Evolutionary conservation across 2,329 filamentous ascomycete species (phyloP), one percentile per base, ranked within the genome.

Genomic region (Ambrosiella cleistominuta): DNA sequence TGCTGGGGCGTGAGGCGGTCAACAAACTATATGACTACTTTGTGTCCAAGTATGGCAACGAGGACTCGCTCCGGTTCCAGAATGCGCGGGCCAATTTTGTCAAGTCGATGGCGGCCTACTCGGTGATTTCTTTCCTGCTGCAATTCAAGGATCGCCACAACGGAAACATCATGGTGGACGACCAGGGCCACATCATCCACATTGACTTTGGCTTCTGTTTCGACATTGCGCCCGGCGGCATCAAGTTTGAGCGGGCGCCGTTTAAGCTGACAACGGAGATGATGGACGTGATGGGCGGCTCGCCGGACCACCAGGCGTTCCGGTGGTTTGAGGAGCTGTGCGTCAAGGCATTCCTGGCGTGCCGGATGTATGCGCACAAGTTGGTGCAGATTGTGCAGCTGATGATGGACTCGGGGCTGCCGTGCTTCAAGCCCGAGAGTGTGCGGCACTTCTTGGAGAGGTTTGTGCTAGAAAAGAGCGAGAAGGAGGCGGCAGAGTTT

Each of bases 151-250:
- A 99, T 68, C 84, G 93, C 2, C 93, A 98, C 73, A 98, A 98
- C 69, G 93, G 93, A 62, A 98, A 98, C 74, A 98, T 98, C 74
- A 98, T 98, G 94, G 83, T 98, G 62, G 91, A 98, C 69, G 91
- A 96, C 66, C 87, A 86, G 0, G 93, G 94, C 3, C 93, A 98
- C 71, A 95, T 98, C 66, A 80, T 98, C 57, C 93, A 98, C 73
- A 97, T 98, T 64, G 93, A 98, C 69, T 98, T 98, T 67, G 93
- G 93, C 8, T 99, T 98, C 78, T 97, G 91, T 73, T 98, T 99
- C 71, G 94, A 98, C 67, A 97, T 98, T 64, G 93, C 90, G 1
- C 93, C 93, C 0, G 93, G 93, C 53, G 93, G 94, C 61, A 89
- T 98, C 66, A 91, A 90, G 65, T 99, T 99, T 67, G 93, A 99